phyloP scores from a whole-genome alignment of 1,139 yeast species.

The Geotrichum klebahnii region DNA sequence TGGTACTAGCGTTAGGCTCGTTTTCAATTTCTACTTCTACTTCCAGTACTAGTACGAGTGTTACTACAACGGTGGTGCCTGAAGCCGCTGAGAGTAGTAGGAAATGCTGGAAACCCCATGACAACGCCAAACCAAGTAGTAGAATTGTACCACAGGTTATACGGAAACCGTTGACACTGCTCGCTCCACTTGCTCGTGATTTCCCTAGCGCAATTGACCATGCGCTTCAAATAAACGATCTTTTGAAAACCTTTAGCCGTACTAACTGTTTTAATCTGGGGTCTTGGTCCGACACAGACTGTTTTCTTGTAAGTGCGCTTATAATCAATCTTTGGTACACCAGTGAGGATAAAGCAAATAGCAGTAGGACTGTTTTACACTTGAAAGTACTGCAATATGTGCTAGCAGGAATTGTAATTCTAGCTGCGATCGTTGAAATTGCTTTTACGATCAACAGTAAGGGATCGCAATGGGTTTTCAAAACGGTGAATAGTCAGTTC shows the following conservation, averaged over 20 bases:
- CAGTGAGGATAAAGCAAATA: too few relatives aligned
- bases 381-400: not conserved
- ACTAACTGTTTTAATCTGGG: not conserved
- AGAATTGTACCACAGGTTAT: not conserved
- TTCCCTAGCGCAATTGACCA: not conserved
- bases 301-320: not conserved
- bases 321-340: conserved; percentile 1
- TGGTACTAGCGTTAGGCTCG: not conserved
- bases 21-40: not conserved
- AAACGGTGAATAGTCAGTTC: too few relatives aligned
- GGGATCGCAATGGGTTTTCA: too few relatives aligned
- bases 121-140: too few relatives aligned
- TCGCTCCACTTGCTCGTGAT: not conserved
- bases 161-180: not conserved
- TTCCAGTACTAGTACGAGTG: too few relatives aligned
- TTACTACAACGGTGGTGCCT: too few relatives aligned
- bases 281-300: not conserved
- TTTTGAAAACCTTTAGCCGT: not conserved
- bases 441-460: too few relatives aligned
- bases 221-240: not conserved
- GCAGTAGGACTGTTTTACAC: not conserved
- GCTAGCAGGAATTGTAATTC: not conserved
- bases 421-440: too few relatives aligned
- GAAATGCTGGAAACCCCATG: too few relatives aligned
- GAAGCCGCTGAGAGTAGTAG: too few relatives aligned